A percentile compares a stretch with the other conserved stretches of the same genome.
Conservation (phyloP, 2,329 filamentous ascomycete genomes). For the Volutella citrinella region DNA sequence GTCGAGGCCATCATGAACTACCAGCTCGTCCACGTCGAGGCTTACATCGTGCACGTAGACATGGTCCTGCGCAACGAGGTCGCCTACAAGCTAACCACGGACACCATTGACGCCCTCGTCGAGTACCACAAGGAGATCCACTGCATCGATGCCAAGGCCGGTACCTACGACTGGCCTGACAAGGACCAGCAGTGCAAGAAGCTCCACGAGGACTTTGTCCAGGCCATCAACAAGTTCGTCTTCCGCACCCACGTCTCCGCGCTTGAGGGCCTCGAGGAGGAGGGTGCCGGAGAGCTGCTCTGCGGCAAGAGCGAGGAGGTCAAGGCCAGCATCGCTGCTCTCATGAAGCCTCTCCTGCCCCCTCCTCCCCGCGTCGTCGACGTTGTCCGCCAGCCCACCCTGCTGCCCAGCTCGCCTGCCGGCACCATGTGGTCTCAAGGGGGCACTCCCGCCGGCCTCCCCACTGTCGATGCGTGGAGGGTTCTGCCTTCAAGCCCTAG, state of each 20-base stretch:
- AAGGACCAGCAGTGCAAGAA: conserved; percentile 97
- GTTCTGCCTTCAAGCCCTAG: conserved; percentile 86
- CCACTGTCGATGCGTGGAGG: conserved; percentile 81
- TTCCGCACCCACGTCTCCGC: conserved; percentile 86
- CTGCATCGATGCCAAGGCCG: conserved; percentile 84
- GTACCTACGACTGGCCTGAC: conserved; percentile 91
- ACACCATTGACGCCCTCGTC: conserved; percentile 89
- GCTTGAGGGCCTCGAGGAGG: conserved; percentile 93
- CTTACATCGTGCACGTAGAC: conserved; percentile 98
- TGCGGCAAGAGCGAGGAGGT: conserved; percentile 91
- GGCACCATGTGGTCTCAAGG: conserved; percentile 80
- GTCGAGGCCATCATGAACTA: conserved; percentile 89
- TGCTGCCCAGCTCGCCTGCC: conserved; percentile 79
- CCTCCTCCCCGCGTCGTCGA: conserved; percentile 86
- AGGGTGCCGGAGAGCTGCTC: conserved; percentile 89
- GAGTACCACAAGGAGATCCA: conserved; percentile 97
- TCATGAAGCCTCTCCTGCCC: conserved; percentile 85
- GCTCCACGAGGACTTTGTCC: conserved; percentile 92
- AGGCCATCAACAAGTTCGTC: conserved; percentile 96
- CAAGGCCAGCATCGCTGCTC: conserved; percentile 77
- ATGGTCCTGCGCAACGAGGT: conserved; percentile 98
- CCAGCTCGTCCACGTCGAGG: conserved; percentile 88
- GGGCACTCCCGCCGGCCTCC: conserved; percentile 60
- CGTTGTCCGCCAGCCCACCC: conserved; percentile 78
- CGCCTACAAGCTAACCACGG: conserved; percentile 93